phyloP scores from a whole-genome alignment of 2,329 filamentous ascomycete genomes.

The Neopestalotiopsis sp. region DNA sequence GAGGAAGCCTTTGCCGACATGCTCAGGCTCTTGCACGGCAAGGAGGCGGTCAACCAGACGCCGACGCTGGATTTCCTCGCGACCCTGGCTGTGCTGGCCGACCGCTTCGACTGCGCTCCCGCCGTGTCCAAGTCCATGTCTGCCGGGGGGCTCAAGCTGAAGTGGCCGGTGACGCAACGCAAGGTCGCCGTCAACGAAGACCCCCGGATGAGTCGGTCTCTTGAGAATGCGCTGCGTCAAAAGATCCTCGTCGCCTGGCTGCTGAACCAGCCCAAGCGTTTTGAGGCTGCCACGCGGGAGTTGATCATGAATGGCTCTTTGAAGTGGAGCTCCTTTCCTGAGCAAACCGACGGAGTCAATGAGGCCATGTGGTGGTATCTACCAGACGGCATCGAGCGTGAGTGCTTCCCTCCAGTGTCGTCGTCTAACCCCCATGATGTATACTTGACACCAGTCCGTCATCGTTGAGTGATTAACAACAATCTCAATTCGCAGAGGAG shows the following conservation, averaged over 20 bases:
- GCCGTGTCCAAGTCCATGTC: slow-evolving; percentile 61
- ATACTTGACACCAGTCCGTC: background rate
- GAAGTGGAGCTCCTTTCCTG: slow-evolving; percentile 55
- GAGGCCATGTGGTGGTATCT: slow-evolving; percentile 73
- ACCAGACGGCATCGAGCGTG: slow-evolving; percentile 71
- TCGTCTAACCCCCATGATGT: background rate
- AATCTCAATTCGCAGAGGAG: slow-evolving; percentile 58
- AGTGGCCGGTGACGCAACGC: slow-evolving; percentile 56
- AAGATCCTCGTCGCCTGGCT: slow-evolving; percentile 72
- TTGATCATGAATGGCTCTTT: slow-evolving; percentile 70
- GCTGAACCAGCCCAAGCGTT: slow-evolving; percentile 64
- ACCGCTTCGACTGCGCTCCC: slow-evolving; percentile 72
- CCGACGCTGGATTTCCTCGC: slow-evolving; percentile 67
- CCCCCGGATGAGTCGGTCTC: slow-evolving; percentile 45
- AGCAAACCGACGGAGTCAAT: slow-evolving; percentile 37
- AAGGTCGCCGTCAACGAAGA: slow-evolving; percentile 45
- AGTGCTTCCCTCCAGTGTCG: slow-evolving; percentile 28
- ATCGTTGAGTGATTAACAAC: background rate
- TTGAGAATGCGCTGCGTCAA: slow-evolving; percentile 72
- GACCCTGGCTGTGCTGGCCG: slow-evolving; percentile 73
- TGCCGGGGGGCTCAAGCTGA: slow-evolving; percentile 51
- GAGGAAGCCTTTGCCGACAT: slow-evolving; percentile 71
- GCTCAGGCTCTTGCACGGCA: slow-evolving; percentile 67
- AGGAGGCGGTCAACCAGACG: slow-evolving; percentile 39
- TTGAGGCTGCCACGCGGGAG: slow-evolving; percentile 68